A percentile compares a stretch with the other conserved stretches of the same genome.
Evolutionary conservation across 441 rosid genomes (phyloP).

Genomic region (Iberis amara): DNA sequence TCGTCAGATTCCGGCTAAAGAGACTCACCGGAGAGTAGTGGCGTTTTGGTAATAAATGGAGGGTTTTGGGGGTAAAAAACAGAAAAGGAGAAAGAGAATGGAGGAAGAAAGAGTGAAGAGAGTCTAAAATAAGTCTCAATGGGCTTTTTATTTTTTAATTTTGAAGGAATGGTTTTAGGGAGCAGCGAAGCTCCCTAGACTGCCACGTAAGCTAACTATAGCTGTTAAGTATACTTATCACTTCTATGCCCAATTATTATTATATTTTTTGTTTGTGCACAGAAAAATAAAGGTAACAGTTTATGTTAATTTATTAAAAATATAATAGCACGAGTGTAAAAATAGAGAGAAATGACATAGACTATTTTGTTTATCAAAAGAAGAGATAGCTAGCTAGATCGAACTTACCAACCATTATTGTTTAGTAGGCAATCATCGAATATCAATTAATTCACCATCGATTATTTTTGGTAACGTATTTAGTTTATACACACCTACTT

Average conservation of each 20-base stretch:
- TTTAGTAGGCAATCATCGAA: too few species aligned
- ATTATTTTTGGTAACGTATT: too few species aligned
- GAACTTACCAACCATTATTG: too few species aligned
- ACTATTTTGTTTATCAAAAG: too few species aligned
- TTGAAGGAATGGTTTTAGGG: slow-evolving; percentile 31
- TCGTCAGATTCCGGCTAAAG: slow-evolving; percentile 33
- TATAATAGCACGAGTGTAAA: too few species aligned
- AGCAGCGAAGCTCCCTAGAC: slow-evolving; percentile 54
- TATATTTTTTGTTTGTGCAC: slow-evolving; percentile 15
- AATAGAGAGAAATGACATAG: too few species aligned
- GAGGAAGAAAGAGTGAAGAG: not conserved
- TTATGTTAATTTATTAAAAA: not conserved
- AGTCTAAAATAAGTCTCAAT: slow-evolving; percentile 21
- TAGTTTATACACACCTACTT: too few species aligned
- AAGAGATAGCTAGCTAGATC: too few species aligned
- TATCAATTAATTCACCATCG: too few species aligned
- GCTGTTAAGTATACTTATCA: slow-evolving; percentile 13
- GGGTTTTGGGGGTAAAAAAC: slow-evolving; percentile 24
- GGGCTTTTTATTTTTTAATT: slow-evolving; percentile 21
- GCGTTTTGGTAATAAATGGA: slow-evolving; percentile 27
- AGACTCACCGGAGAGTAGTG: slow-evolving; percentile 32
- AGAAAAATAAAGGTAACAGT: not conserved
- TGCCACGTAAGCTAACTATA: slow-evolving; percentile 59
- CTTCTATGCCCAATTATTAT: slow-evolving; percentile 3
- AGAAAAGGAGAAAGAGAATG: slow-evolving; percentile 15